phyloP scores from a whole-genome alignment of 208 protist genomes.

The Leishmania martiniquensis region DNA sequence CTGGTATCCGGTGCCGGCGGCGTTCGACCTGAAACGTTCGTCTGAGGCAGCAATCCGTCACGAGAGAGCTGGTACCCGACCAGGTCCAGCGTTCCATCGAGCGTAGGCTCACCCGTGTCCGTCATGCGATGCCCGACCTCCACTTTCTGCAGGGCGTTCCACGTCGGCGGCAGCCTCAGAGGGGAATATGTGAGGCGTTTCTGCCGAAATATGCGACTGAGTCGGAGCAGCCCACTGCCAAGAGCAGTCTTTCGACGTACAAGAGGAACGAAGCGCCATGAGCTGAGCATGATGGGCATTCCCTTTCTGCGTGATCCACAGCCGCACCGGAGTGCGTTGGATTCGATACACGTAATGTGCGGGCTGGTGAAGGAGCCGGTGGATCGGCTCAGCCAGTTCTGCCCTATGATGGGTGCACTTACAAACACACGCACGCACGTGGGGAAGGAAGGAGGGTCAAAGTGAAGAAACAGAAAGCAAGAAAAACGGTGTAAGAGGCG shows the following conservation, averaged over 20 bases:
- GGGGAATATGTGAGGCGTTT: slow-evolving; percentile 26
- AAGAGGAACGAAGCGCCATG: background rate
- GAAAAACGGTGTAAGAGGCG: background rate
- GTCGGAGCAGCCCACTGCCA: slow-evolving; percentile 22
- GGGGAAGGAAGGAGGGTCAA: too few species aligned
- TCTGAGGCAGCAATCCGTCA: slow-evolving; percentile 74
- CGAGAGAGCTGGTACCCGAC: slow-evolving; percentile 88
- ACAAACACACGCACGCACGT: too few species aligned
- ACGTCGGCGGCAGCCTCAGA: slow-evolving; percentile 46
- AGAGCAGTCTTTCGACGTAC: background rate
- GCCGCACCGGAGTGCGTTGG: background rate
- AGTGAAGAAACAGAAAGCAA: background rate
- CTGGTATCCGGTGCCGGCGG: slow-evolving; percentile 30
- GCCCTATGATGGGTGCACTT: background rate
- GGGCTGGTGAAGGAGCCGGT: background rate
- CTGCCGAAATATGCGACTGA: slow-evolving; percentile 23
- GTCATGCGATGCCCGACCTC: slow-evolving; percentile 62
- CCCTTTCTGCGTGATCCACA: background rate
- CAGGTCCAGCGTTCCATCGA: slow-evolving; percentile 84
- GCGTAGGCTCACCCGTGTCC: slow-evolving; percentile 64
- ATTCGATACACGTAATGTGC: background rate
- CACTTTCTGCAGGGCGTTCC: slow-evolving; percentile 79
- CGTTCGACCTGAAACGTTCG: slow-evolving; percentile 36
- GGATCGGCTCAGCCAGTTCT: background rate
- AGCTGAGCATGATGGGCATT: slow-evolving; percentile 4